These are phyloP conservation scores for Nitzschia putrida DNA, from an alignment of 108 stramenopile genomes.

Conservation along the genomic window DNA sequence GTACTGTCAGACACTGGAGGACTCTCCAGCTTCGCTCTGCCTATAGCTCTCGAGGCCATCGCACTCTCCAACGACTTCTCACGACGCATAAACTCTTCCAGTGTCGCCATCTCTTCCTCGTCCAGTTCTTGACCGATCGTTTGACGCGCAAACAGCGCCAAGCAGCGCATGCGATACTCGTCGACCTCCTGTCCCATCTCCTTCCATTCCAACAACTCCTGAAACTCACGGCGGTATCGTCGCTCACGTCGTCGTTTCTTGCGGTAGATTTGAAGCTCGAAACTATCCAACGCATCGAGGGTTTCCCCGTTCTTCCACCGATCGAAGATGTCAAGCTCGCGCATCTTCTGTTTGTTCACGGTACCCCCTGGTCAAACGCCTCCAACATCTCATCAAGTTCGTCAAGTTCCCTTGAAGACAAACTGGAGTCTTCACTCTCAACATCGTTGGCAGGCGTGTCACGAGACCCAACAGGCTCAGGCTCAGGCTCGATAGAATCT, in stretches of 20 bases:
- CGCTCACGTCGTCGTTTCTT: slow-evolving; percentile 16
- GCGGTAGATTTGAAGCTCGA: slow-evolving; percentile 16
- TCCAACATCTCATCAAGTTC: slow-evolving; percentile 27
- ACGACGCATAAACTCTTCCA: not conserved
- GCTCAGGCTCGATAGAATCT: no score
- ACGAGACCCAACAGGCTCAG: no score
- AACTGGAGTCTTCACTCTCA: no score
- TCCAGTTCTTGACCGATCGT: slow-evolving; percentile 15
- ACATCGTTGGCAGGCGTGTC: no score
- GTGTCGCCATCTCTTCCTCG: not conserved
- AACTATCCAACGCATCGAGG: slow-evolving; percentile 8
- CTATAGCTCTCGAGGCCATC: not conserved
- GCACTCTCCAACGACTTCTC: not conserved
- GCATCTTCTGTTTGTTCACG: slow-evolving; percentile 14
- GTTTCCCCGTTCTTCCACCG: slow-evolving; percentile 27
- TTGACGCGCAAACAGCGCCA: slow-evolving; percentile 24
- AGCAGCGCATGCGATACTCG: slow-evolving; percentile 12
- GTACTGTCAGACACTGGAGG: not conserved
- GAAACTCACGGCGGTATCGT: slow-evolving; percentile 18
- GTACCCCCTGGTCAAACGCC: slow-evolving; percentile 8
- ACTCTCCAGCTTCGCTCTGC: no score
- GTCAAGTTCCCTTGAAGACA: slow-evolving; percentile 21
- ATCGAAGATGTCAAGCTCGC: slow-evolving; percentile 28
- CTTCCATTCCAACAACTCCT: slow-evolving; percentile 15
- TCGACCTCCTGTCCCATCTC: slow-evolving; percentile 23